Base-by-base conservation (phyloP, 2,329 filamentous ascomycete species). In the Didymella pomorum region DNA sequence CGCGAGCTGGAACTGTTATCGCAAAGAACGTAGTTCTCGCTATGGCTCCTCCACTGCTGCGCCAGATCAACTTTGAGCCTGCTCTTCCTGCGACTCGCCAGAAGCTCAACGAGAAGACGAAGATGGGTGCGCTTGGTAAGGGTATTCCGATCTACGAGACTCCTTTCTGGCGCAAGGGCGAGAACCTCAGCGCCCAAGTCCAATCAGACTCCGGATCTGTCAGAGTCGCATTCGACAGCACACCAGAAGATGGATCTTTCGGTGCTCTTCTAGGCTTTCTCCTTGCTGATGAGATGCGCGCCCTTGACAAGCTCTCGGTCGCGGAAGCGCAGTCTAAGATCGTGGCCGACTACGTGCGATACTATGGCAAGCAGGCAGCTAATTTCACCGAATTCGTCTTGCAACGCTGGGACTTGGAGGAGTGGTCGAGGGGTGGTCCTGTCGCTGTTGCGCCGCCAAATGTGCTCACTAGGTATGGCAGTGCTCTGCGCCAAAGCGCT, bases 51-150 rank as follows among this genome's bases (percentile, higher is more conserved):
- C 79, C 84, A 0, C 71, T 81, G 0, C 74, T 81, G 21, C 76
- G 78, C 31, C 76, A 70, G 7, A 81, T 87, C 29, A 53, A 41
- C 0, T 86, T 87, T 68, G 50, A 68, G 0, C 85, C 85, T 0
- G 55, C 74, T 0, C 75, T 87, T 0, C 81, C 81, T 0, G 29
- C 63, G 0, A 59, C 64, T 2, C 84, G 83, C 62, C 65, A 69
- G n/a, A 66, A 72, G 0, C 68, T 79, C 42, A 62, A 72, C 12
- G 64, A 77, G 3, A 72, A 77, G 0, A 76, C 76, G 6, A 68
- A 62, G 0, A 78, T 81, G 37, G 83, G 83, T 3, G 80, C 81
- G 59, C 84, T 84, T 63, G 80, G 78, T 48, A 86, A 87, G 67
- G 79, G 79, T 6, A 83, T 86, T 51, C 65, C 82, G 10, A 72